Evolutionary conservation across 768 basidiomycete species (phyloP), one percentile per base, ranked within the genome.

Genomic region (Pisolithus sp.): DNA sequence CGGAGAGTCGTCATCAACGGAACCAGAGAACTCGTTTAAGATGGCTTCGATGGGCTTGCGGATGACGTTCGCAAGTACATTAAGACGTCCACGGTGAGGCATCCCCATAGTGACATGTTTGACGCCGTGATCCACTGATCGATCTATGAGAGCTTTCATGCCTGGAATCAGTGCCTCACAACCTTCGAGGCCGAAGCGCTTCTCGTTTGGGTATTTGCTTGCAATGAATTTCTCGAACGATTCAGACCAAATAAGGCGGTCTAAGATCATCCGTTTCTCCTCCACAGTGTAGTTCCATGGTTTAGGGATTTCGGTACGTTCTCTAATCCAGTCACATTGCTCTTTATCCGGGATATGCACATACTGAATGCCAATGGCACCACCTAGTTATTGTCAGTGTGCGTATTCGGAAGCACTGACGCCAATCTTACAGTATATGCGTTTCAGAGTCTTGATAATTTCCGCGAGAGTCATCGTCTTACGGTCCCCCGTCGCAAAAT

Each of bases 231-330:
- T 93, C 70, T 99, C 96, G 64, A 98, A 98, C 4, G 90, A 88
- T 62, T 98, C 96, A n/a, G 95, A 98, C 96, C 96, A 99, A 67
- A 98, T 97, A 61, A 97, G 86, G 54, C 96, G 90, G 73, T 99
- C 96, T 51, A 99, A 82, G 57, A 99, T 94, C 90, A 98, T 94
- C 44, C 93, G 86, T 73, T 98, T 99, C 76, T 99, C 96, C 61
- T 99, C 96, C 48, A 94, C 81, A 48, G 89, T 90, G 73, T 98
- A 99, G 62, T 93, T 92, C 93, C 93, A 97, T 7, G 95, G 95
- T 61, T 89, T 86, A 1, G 96, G 96, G 15, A 86, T 85, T 70
- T 99, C 96, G 42, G 98, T 77, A 53, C 96, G 89, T 65, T 93
- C 92, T 58, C 96, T 80, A 62, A 99, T 94, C 96, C 96, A 99